Evolutionary conservation across 768 basidiomycete species (phyloP).

Genomic region (Kwoniella mangroviensis): DNA sequence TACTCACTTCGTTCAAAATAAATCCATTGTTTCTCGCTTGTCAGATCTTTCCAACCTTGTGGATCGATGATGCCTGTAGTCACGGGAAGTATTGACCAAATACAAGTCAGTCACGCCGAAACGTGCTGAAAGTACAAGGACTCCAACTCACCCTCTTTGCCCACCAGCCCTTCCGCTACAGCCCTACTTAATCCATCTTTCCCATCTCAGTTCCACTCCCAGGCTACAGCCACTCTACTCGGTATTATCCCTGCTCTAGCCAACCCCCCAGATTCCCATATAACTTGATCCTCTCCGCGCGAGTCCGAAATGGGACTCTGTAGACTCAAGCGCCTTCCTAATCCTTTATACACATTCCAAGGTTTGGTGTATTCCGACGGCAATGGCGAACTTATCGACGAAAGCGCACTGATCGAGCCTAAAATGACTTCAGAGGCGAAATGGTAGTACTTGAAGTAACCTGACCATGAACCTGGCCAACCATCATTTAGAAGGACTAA

Average conservation of each 20-base stretch:
- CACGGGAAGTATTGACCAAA: background rate
- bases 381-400: background rate
- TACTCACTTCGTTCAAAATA: slow-evolving; percentile 19
- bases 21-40: background rate
- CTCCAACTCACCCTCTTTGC: slow-evolving; percentile 1
- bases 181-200: slow-evolving; percentile 4
- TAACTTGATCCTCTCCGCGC: background rate
- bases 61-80: slow-evolving; percentile 5
- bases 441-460: slow-evolving; percentile 18
- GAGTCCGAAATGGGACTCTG: background rate
- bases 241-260: background rate
- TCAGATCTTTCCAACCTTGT: slow-evolving; percentile 8
- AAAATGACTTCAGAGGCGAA: slow-evolving; percentile 18
- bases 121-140: no score
- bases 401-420: slow-evolving; percentile 7
- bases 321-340: slow-evolving; percentile 1
- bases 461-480: slow-evolving; percentile 17
- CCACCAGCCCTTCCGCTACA: background rate
- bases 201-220: slow-evolving; percentile 14
- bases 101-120: no score
- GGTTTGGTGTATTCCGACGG: slow-evolving; percentile 1
- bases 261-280: background rate
- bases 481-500: slow-evolving; percentile 12
- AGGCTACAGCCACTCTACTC: slow-evolving; percentile 7
- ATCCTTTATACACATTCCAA: slow-evolving; percentile 6